Percentiles rank a stretch among this genome's conserved stretches.
These are phyloP conservation scores for Xylariaceae sp. DNA, from an alignment of 2,329 filamentous ascomycete genomes.

Conservation along the genomic window DNA sequence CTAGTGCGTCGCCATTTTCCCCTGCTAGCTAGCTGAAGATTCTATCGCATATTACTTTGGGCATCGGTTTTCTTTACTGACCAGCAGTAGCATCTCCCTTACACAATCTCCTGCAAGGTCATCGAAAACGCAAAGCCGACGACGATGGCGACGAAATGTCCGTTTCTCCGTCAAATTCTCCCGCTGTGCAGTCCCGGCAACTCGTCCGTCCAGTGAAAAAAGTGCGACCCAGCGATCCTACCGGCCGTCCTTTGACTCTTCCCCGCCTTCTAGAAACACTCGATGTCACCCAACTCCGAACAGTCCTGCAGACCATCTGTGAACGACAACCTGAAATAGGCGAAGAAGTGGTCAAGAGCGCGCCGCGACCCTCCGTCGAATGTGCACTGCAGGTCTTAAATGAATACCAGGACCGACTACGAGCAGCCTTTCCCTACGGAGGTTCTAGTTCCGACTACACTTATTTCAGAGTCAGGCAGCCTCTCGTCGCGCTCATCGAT, in stretches of 20 bases:
- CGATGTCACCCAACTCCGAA: constrained; percentile 76
- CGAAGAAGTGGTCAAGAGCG: constrained; percentile 75
- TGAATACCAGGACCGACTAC: constrained; percentile 76
- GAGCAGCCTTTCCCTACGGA: constrained; percentile 78
- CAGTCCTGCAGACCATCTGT: constrained; percentile 85
- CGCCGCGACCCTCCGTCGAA: constrained; percentile 79
- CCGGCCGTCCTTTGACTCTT: constrained; percentile 52
- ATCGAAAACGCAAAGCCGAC: constrained; percentile 81
- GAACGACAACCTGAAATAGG: constrained; percentile 82
- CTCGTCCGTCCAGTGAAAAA: constrained; percentile 65
- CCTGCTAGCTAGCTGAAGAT: neutral
- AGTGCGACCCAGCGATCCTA: constrained; percentile 59
- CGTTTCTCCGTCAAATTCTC: constrained; percentile 79
- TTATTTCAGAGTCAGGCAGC: constrained; percentile 86
- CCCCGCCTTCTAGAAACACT: constrained; percentile 89
- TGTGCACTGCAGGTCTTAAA: constrained; percentile 75
- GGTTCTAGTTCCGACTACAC: constrained; percentile 85
- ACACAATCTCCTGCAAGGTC: constrained; percentile 49
- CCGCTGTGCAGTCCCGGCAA: constrained; percentile 65
- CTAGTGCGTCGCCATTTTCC: constrained; percentile 43
- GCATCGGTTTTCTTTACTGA: constrained; percentile 10
- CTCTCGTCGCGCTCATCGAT: constrained; percentile 75
- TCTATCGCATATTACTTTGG: neutral
- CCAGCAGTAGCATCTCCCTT: constrained; percentile 44
- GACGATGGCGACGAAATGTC: constrained; percentile 86